These are phyloP conservation scores for Cladosporium phlei DNA, from an alignment of 2,329 filamentous ascomycete species.

Conservation along the genomic window DNA sequence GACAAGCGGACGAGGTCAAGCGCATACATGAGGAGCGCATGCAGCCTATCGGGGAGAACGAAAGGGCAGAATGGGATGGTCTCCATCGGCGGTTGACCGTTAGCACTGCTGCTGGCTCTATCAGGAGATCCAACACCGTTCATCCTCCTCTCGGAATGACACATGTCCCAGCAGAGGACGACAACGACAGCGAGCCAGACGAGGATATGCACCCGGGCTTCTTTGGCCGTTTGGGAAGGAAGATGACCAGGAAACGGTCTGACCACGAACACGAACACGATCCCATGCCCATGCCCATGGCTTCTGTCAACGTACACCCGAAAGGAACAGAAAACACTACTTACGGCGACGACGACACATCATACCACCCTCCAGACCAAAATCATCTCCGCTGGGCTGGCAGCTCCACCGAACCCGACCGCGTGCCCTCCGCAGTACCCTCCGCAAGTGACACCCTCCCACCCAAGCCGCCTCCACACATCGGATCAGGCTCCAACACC, in stretches of 20 bases:
- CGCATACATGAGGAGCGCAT: slow-evolving; percentile 78
- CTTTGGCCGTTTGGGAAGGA: slow-evolving; percentile 33
- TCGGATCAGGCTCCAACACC: slow-evolving; percentile 8
- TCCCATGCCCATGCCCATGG: slow-evolving; percentile 34
- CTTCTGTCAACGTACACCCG: slow-evolving; percentile 31
- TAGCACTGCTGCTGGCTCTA: slow-evolving; percentile 37
- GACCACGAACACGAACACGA: no score
- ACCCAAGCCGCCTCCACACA: slow-evolving; percentile 53
- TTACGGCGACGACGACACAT: slow-evolving; percentile 48
- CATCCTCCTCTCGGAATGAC: slow-evolving; percentile 87
- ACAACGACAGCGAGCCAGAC: slow-evolving; percentile 43
- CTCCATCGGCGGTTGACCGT: slow-evolving; percentile 67
- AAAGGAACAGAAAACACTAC: slow-evolving; percentile 24
- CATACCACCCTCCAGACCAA: slow-evolving; percentile 36
- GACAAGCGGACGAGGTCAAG: slow-evolving; percentile 73
- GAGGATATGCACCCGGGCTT: slow-evolving; percentile 46
- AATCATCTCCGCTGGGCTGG: slow-evolving; percentile 48
- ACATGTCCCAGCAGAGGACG: slow-evolving; percentile 64
- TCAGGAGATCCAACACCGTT: slow-evolving; percentile 46
- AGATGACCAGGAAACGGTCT: slow-evolving; percentile 18
- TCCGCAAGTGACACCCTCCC: slow-evolving; percentile 42
- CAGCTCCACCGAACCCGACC: slow-evolving; percentile 33
- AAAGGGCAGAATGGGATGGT: slow-evolving; percentile 86
- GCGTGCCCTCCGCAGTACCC: slow-evolving; percentile 39
- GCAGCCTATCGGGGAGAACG: slow-evolving; percentile 71